Evolutionary conservation across 257 asterid genomes (phyloP), one percentile per base, ranked within the genome.

Genomic region (Ophiorrhiza pumila): DNA sequence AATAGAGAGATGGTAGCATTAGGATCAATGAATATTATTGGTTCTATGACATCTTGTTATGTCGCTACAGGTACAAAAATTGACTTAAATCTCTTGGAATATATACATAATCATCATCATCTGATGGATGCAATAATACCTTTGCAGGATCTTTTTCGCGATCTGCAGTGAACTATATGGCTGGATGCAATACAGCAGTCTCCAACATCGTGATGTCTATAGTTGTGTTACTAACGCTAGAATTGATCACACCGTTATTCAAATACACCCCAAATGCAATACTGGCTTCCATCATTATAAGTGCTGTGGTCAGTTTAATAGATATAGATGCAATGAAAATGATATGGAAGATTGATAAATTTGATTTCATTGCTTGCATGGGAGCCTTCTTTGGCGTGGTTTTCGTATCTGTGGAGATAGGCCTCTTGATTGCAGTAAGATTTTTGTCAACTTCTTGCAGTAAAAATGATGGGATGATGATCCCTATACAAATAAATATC

Each of bases 1-100:
- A 94, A 91, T 91, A 90, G 79, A 75, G 98, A 91, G 84, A 94
- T 94, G 97, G 89, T 93, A 62, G 98, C 97, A 50, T 89, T 94
- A 23, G 98, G 98, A 75, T 79, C 96, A 8, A 94, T 94, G 97
- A 94, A 94, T 52, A 80, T 94, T 34, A 87, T 90, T 17, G 98
- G 98, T 27, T 94, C 98, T 1, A 79, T 94, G 91, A 87, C 97
- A 15, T 94, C 98, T 18, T 94, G 98, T 83, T 94, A 91, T 58
- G 96, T 94, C 11, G 85, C 98, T 29, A 94, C 98, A 74, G 98
- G 98, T 92, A 47, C n/a, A 45, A 8, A 5, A 59, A 37, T 49
- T 31, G 65, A 31, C 69, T 64, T 13, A 50, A 50, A n/a, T n/a
- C n/a, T n/a, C n/a, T n/a, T n/a, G n/a, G n/a, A n/a, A n/a, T n/a